These are phyloP conservation scores for Haematococcus lacustris DNA, from an alignment of 139 green algal genomes.

Conservation along the genomic window DNA sequence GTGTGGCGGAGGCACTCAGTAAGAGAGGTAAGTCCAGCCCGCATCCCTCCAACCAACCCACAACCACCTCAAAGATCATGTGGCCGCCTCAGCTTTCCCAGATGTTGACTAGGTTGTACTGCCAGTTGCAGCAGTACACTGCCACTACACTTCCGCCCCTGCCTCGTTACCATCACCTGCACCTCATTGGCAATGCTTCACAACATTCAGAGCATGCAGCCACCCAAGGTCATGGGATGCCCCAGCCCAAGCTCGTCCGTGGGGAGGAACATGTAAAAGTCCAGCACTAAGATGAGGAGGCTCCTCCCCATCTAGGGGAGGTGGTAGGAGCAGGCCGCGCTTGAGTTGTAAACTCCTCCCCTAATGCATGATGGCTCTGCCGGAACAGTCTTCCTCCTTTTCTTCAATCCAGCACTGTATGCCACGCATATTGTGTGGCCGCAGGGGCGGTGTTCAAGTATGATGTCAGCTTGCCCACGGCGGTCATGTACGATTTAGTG, in stretches of 20 bases:
- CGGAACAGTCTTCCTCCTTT: background rate
- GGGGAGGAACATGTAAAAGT: background rate
- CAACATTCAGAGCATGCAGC: no score
- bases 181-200: background rate
- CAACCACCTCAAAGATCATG: background rate
- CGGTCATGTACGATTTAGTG: slow-evolving; percentile 78
- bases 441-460: slow-evolving; percentile 91
- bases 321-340: background rate
- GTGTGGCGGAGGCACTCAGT: slow-evolving; percentile 74
- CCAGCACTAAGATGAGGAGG: background rate
- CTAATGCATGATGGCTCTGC: background rate
- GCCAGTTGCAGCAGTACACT: background rate
- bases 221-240: no score
- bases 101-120: background rate
- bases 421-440: background rate
- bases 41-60: background rate
- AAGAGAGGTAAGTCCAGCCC: slow-evolving; percentile 34
- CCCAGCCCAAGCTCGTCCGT: no score
- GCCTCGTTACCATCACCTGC: background rate
- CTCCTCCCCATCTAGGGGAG: no score
- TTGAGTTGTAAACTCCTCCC: background rate
- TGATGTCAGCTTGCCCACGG: slow-evolving; percentile 64
- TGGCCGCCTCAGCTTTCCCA: background rate
- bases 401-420: background rate
- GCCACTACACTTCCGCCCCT: background rate